These are phyloP conservation scores for Benincasa hispida DNA, from an alignment of 306 rosid genomes.

Conservation along the genomic window DNA sequence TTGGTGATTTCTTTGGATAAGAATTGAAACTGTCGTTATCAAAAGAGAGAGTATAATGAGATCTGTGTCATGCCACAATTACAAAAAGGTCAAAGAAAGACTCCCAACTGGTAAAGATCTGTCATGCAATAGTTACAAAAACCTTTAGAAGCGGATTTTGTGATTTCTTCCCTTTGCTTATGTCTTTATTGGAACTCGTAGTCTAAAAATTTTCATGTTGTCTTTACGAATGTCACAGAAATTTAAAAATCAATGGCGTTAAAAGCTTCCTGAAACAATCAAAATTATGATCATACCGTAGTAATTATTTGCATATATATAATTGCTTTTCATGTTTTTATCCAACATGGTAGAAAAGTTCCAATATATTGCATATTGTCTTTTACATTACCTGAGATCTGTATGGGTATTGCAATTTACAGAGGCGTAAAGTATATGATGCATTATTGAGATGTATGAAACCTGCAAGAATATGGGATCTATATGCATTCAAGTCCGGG, in stretches of 20 bases:
- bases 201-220: background rate
- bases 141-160: background rate
- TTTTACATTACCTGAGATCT: slow-evolving; percentile 14
- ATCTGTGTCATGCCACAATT: background rate
- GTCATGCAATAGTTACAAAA: background rate
- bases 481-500: slow-evolving; percentile 65
- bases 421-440: slow-evolving; percentile 63
- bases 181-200: background rate
- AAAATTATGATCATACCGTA: background rate
- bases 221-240: background rate
- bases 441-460: slow-evolving; percentile 51
- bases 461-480: slow-evolving; percentile 69
- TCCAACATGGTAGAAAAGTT: background rate
- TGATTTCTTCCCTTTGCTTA: background rate
- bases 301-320: background rate
- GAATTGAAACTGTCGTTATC: background rate
- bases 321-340: background rate
- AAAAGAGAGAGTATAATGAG: background rate
- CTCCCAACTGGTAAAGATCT: background rate
- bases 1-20: background rate
- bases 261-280: background rate
- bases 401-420: slow-evolving; percentile 26
- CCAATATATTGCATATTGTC: slow-evolving; percentile 16
- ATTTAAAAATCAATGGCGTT: background rate
- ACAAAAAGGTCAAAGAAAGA: background rate